Conservation (phyloP, 2,329 filamentous ascomycete genomes). For the Aspergillus uvarum region DNA sequence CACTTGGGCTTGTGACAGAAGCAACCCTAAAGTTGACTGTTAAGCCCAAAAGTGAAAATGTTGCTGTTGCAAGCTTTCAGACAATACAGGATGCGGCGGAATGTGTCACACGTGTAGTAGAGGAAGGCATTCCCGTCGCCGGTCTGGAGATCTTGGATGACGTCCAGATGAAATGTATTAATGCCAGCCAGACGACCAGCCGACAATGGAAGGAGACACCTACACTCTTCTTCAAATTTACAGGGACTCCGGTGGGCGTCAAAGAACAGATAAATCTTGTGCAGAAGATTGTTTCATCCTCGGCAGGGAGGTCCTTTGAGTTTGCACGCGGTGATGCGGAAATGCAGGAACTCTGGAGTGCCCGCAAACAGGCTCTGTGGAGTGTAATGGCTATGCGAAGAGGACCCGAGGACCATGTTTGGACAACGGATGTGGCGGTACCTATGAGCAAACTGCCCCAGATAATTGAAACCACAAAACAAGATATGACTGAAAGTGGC, state of each 20-base stretch:
- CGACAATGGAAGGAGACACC: conserved; percentile 66
- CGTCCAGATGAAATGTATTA: conserved; percentile 77
- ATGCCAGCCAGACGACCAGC: conserved; percentile 48
- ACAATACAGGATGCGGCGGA: conserved; percentile 69
- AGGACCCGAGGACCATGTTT: conserved; percentile 61
- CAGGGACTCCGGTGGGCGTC: conserved; percentile 62
- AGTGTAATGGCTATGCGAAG: conserved; percentile 66
- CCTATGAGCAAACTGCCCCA: conserved; percentile 69
- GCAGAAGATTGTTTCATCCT: conserved; percentile 56
- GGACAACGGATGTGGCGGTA: conserved; percentile 80
- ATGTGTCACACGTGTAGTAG: conserved; percentile 78
- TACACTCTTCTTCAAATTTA: conserved; percentile 75
- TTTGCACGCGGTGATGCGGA: conserved; percentile 66
- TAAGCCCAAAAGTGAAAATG: conserved; percentile 73
- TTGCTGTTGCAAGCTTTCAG: conserved; percentile 71
- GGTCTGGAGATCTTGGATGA: conserved; percentile 94
- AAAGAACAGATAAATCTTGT: conserved; percentile 64
- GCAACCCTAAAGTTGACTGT: conserved; percentile 84
- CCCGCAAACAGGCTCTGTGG: conserved; percentile 73
- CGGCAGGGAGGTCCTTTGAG: conserved; percentile 62
- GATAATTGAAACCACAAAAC: conserved; percentile 70
- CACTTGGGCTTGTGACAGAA: conserved; percentile 86
- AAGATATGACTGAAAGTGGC: conserved; percentile 62
- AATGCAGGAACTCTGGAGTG: conserved; percentile 70
- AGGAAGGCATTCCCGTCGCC: conserved; percentile 77